A percentile compares a stretch with the other conserved stretches of the same genome.
phyloP scores from a whole-genome alignment of 768 basidiomycete species.

The Lactarius psammicola region DNA sequence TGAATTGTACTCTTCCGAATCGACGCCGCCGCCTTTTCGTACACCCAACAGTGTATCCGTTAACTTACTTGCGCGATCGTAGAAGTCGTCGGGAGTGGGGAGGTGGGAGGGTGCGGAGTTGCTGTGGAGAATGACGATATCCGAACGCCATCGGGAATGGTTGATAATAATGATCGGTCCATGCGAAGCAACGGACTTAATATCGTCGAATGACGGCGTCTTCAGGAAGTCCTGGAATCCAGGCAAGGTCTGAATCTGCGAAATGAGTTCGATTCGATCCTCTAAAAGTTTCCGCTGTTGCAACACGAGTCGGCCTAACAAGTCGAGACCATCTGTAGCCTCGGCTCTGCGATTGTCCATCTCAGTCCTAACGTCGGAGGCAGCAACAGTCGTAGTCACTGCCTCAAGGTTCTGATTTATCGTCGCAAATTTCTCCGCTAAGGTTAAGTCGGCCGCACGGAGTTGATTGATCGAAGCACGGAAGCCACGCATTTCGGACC shows the following conservation, averaged over 20 bases:
- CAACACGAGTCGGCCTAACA: neutral
- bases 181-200: constrained; percentile 3
- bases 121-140: constrained; percentile 4
- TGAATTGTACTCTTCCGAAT: neutral
- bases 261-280: neutral
- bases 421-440: neutral
- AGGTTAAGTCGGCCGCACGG: neutral
- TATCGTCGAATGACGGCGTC: neutral
- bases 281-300: neutral
- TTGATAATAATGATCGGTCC: constrained; percentile 12
- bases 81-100: neutral
- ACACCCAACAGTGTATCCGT: neutral
- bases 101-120: constrained; percentile 55
- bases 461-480: neutral
- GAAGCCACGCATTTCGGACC: constrained; percentile 8
- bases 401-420: neutral
- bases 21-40: neutral
- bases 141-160: neutral
- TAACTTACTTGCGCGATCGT: neutral
- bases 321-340: neutral
- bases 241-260: neutral
- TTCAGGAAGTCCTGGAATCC: neutral
- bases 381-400: neutral
- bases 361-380: neutral
- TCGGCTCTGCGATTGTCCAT: neutral